These are phyloP conservation scores for Chrysoporthe puriensis DNA, from an alignment of 2,329 filamentous ascomycete species.

Conservation along the genomic window DNA sequence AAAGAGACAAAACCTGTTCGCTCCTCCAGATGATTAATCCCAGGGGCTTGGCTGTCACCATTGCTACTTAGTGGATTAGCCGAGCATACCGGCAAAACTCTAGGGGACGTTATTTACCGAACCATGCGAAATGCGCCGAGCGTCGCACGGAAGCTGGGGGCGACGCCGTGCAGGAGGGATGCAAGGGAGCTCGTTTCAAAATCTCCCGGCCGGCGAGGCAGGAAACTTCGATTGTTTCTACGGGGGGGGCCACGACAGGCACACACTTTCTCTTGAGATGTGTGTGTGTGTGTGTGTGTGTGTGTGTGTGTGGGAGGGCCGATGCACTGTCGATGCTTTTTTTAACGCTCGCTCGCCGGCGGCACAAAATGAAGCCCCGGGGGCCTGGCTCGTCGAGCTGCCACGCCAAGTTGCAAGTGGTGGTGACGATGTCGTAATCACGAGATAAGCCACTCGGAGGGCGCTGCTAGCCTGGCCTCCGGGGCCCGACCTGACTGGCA, in stretches of 20 bases:
- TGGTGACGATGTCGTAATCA: slow-evolving; percentile 3
- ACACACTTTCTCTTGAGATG: no score
- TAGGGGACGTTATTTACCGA: background rate
- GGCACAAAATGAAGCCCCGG: background rate
- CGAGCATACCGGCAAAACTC: background rate
- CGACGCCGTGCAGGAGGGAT: background rate
- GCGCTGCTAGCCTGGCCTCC: slow-evolving; percentile 7
- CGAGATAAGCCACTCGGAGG: slow-evolving; percentile 10
- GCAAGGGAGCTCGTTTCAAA: background rate
- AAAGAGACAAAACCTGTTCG: background rate
- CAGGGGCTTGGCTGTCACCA: background rate
- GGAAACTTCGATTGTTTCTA: background rate
- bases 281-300: background rate
- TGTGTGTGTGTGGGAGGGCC: background rate
- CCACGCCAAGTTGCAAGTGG: background rate
- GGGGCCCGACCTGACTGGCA: background rate
- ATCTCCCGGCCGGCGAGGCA: background rate
- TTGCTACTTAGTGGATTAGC: background rate
- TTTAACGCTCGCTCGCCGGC: no score
- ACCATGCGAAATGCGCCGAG: background rate
- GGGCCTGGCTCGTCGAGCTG: no score
- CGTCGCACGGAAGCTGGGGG: background rate
- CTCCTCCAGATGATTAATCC: background rate
- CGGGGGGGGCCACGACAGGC: no score
- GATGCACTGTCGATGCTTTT: background rate